phyloP scores from a whole-genome alignment of 2,329 filamentous ascomycete genomes.

The Biscogniauxia mediterranea region DNA sequence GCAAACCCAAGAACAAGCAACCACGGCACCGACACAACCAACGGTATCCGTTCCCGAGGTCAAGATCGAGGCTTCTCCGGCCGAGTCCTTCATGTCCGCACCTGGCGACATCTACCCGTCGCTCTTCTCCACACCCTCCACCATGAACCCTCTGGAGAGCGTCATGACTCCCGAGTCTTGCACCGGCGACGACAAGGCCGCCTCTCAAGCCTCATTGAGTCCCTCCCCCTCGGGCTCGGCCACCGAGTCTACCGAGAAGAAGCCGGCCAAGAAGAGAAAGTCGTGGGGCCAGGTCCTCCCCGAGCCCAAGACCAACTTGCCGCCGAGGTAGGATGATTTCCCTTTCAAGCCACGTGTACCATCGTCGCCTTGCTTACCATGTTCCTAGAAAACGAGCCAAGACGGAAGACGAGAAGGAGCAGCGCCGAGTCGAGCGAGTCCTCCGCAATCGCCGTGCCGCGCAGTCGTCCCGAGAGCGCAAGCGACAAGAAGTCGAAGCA shows the following conservation, averaged over 20 bases:
- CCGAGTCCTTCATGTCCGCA: constrained; percentile 53
- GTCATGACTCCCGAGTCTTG: constrained; percentile 48
- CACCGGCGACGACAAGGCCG: constrained; percentile 24
- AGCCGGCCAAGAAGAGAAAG: constrained; percentile 87
- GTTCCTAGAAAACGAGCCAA: constrained; percentile 82
- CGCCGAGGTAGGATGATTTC: constrained; percentile 65
- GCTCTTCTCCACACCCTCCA: constrained; percentile 43
- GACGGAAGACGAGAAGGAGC: constrained; percentile 98
- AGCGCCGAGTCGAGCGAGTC: constrained; percentile 93
- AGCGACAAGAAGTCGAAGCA: constrained; percentile 83
- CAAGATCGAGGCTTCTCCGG: constrained; percentile 54
- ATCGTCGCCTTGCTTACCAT: constrained; percentile 19
- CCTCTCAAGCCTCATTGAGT: constrained; percentile 16
- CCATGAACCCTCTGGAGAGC: constrained; percentile 45
- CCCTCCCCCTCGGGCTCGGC: constrained; percentile 20
- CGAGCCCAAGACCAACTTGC: constrained; percentile 93
- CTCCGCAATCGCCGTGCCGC: constrained; percentile 94
- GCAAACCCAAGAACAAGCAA: no score
- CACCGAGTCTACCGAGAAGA: constrained; percentile 52
- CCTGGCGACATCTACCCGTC: constrained; percentile 49
- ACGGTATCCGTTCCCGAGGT: constrained; percentile 40
- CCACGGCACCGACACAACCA: neutral
- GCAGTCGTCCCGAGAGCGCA: constrained; percentile 93
- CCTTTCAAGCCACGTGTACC: constrained; percentile 16
- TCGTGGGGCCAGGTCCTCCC: constrained; percentile 98